Percentiles rank a stretch among this genome's conserved stretches.
phyloP scores from a whole-genome alignment of 148 eudicot genomes.

The Tetragonia tetragonoides region DNA sequence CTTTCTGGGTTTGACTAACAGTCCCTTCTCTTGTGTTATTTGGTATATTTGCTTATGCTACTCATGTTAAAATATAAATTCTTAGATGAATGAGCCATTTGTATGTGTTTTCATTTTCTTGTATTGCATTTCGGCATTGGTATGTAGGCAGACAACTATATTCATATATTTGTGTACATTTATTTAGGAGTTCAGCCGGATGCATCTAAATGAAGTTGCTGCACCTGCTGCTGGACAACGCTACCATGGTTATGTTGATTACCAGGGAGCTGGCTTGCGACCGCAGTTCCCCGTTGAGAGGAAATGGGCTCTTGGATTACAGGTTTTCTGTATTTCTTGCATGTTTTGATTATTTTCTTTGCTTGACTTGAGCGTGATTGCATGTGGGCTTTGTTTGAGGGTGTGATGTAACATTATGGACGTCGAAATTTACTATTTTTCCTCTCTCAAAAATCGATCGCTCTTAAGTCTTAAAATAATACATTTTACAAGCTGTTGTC shows the following conservation, averaged over 20 bases:
- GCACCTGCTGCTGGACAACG: constrained; percentile 53
- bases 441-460: not conserved
- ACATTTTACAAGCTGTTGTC: too few relatives aligned
- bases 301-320: constrained; percentile 99
- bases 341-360: not conserved
- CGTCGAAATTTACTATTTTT: not conserved
- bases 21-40: not conserved
- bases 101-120: not conserved
- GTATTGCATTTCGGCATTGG: not conserved
- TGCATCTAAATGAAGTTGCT: constrained; percentile 53
- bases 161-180: not conserved
- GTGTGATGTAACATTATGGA: not conserved
- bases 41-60: not conserved
- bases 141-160: not conserved
- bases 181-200: constrained; percentile 52
- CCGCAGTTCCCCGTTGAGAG: constrained; percentile 66
- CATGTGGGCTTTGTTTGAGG: not conserved
- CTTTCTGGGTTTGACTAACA: not conserved
- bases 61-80: not conserved
- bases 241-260: constrained; percentile 56
- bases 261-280: constrained; percentile 59
- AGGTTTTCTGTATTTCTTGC: constrained; percentile 43
- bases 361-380: not conserved
- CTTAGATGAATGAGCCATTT: not conserved
- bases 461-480: too few relatives aligned